These are phyloP conservation scores for baker's yeast (Saccharomyces cerevisiae) DNA, from an alignment of 805 yeast genomes.

Conservation along the genomic window DNA sequence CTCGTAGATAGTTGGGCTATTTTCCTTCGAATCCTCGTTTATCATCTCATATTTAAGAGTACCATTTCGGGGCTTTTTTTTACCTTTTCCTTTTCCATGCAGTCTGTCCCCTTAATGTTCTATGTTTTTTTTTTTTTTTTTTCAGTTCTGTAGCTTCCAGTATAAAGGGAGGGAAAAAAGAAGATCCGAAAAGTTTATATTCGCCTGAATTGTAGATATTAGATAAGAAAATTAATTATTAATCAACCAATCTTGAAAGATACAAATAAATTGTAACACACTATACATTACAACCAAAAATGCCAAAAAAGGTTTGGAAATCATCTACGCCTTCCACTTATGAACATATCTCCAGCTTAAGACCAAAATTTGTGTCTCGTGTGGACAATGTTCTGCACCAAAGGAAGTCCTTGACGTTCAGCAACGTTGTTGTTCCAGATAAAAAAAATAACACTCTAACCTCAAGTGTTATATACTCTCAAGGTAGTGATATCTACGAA, in stretches of 20 bases:
- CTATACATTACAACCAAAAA: neutral
- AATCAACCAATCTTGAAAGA: neutral
- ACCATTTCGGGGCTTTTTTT: neutral
- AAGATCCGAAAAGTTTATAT: neutral
- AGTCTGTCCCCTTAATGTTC: neutral
- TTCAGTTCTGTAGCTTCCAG: neutral
- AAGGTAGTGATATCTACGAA: constrained; percentile 24
- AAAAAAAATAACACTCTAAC: constrained; percentile 19
- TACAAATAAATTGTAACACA: neutral
- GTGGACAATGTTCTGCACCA: constrained; percentile 15
- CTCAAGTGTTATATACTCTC: constrained; percentile 20
- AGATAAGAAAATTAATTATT: neutral
- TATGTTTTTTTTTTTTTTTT: neutral
- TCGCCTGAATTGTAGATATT: neutral
- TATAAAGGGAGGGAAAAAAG: neutral
- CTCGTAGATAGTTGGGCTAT: neutral
- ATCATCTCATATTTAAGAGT: neutral
- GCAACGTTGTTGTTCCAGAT: constrained; percentile 18
- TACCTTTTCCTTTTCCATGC: neutral
- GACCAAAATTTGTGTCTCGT: constrained; percentile 30
- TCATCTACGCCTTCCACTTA: constrained; percentile 70
- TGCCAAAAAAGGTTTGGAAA: constrained; percentile 54
- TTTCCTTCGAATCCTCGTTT: neutral
- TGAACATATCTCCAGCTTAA: constrained; percentile 29
- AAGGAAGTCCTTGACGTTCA: constrained; percentile 19